Evolutionary conservation across 768 basidiomycete species (phyloP), one percentile per base, ranked within the genome.

Genomic region (Lactifluus subvellereus): DNA sequence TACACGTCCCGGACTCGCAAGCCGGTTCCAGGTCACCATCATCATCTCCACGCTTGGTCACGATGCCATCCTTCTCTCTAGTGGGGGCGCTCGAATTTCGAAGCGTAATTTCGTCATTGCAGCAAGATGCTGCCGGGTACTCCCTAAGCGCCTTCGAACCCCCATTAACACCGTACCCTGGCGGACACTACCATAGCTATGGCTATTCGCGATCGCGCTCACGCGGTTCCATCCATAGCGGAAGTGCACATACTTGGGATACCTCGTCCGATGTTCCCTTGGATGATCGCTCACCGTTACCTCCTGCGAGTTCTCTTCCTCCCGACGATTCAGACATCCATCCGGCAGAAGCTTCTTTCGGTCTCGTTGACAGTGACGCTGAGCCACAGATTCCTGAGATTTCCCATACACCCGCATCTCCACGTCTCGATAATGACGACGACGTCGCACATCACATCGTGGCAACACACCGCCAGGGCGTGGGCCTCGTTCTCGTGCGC

Each of bases 81-180:
- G 83, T 98, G 5, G 93, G 96, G 9, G 97, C 97, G 0, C 82
- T 99, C 49, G 97, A 99, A 74, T 99, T 99, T 75, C 82, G 94
- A 18, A 88, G 94, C 62, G 89, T 98, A 27, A 88, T 99, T 22
- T 80, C 88, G 11, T 86, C 88, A 0, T 78, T 99, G 27, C 84
- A 85, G 66, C 79, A 79, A 54, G 85, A 94, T 69, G 86, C 87
- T 10, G 80, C 83, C 2, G 77, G 78, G 0, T 74, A 81, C 0
- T 80, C 84, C 0, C 76, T 91, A 53, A 79, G 74, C 62, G 76
- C 84, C 4, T 92, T 92, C 66, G 88, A 89, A 54, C 82, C 80
- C 32, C 81, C 77, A 0, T 64, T 86, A 73, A 84, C 88, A 1
- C 89, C 91, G 0, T 90, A 86, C 66, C 82, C 85, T 0, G 87